Conservation (phyloP, 1,139 yeast genomes). For the Sugiyamaella xylanicola region DNA sequence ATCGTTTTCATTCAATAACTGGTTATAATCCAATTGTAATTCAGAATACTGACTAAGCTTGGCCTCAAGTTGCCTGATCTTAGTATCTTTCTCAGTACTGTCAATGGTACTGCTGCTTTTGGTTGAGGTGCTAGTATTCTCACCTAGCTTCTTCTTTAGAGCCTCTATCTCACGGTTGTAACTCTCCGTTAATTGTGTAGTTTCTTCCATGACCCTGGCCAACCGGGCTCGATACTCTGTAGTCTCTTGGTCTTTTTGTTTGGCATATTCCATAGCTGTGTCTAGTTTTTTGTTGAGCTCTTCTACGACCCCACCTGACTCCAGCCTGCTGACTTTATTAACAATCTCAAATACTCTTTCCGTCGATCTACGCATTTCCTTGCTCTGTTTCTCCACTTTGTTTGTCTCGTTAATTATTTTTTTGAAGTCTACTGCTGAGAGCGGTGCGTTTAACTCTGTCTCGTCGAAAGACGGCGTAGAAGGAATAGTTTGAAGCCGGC, state of each 20-base stretch:
- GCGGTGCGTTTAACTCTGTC: slow-evolving; percentile 7
- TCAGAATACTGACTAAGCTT: slow-evolving; percentile 7
- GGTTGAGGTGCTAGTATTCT: background rate
- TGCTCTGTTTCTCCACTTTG: slow-evolving; percentile 7
- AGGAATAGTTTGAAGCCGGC: background rate
- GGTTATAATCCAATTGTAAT: slow-evolving; percentile 12
- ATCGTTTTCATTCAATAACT: slow-evolving; percentile 12
- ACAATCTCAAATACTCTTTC: slow-evolving; percentile 17
- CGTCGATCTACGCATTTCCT: slow-evolving; percentile 16
- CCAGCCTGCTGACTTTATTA: slow-evolving; percentile 5
- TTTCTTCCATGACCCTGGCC: slow-evolving; percentile 25
- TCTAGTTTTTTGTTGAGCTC: slow-evolving; percentile 25
- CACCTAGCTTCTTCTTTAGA: slow-evolving; percentile 6
- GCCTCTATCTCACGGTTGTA: slow-evolving; percentile 19
- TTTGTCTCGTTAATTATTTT: slow-evolving; percentile 15
- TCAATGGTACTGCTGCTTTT: background rate
- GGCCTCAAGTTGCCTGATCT: slow-evolving; percentile 4
- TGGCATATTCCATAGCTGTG: slow-evolving; percentile 30
- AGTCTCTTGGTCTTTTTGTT: slow-evolving; percentile 26
- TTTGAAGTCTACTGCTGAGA: slow-evolving; percentile 23
- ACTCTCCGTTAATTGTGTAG: slow-evolving; percentile 20
- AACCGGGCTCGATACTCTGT: slow-evolving; percentile 25
- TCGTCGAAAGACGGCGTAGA: slow-evolving; percentile 5
- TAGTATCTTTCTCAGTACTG: slow-evolving; percentile 1
- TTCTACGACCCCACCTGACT: slow-evolving; percentile 4